Evolutionary conservation across 495 filamentous ascomycete genomes (phyloP).

Genomic region (Friedmanniomyces endolithicus): DNA sequence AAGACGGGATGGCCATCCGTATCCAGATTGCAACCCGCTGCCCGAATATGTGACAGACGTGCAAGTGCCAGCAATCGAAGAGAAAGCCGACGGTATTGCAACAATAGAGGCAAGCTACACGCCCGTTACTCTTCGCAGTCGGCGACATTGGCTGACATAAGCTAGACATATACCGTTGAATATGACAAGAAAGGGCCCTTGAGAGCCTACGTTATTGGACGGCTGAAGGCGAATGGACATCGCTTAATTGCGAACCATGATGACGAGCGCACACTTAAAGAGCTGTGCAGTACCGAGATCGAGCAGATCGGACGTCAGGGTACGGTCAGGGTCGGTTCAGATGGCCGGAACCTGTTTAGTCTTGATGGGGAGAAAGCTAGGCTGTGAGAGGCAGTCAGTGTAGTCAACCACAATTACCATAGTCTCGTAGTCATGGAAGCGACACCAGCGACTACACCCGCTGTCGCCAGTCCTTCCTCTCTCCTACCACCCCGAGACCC

Average conservation of each 20-base stretch:
- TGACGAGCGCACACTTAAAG: constrained; percentile 31
- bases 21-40: constrained; percentile 34
- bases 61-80: constrained; percentile 27
- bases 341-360: constrained; percentile 34
- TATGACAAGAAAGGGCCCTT: constrained; percentile 38
- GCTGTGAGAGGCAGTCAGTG: too few species aligned
- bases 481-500: too few species aligned
- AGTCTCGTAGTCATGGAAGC: too few species aligned
- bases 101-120: constrained; percentile 36
- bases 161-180: constrained; percentile 44
- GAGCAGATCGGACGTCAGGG: constrained; percentile 35
- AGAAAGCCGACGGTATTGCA: constrained; percentile 34
- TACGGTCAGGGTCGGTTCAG: constrained; percentile 23
- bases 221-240: constrained; percentile 32
- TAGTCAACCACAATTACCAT: too few species aligned
- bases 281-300: constrained; percentile 18
- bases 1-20: constrained; percentile 26
- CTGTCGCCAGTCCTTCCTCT: too few species aligned
- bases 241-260: constrained; percentile 42
- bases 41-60: constrained; percentile 24
- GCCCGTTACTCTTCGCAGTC: neutral
- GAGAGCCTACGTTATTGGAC: constrained; percentile 37
- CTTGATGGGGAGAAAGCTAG: constrained; percentile 24
- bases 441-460: too few species aligned
- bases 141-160: constrained; percentile 35